Evolutionary conservation across 345 rosid genomes (phyloP), one percentile per base, ranked within the genome.

Genomic region (Camelina hispida): DNA sequence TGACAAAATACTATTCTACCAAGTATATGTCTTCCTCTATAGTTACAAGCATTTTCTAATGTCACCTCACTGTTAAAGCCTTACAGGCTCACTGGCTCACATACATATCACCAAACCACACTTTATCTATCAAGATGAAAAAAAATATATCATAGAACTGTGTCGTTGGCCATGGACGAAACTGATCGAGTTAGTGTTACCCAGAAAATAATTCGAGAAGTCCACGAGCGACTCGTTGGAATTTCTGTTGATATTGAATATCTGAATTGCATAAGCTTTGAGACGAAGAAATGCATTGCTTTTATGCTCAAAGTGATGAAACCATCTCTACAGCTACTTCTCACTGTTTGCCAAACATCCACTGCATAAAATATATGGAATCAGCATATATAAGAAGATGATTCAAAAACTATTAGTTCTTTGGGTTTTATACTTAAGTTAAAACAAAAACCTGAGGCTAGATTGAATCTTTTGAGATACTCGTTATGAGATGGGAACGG

Each of bases 161-260:
- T 59, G 68, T 75, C 47, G 4, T 67, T 59, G 47, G 68, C 46
- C 79, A 75, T 75, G 20, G 73, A 75, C 18, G 79, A 75, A 18
- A 67, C 73, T 30, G 68, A 59, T 50, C 73, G 79, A 50, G 73
- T 75, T 32, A 75, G 51, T 68, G 74, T 61, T 61, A 75, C 74
- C 79, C 79, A 75, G 12, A 75, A 75, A 10, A 75, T 2, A 42
- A 68, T 52, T 8, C 62, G 28, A 51, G 50, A 75, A 43, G 37
- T 43, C 74, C 74, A 68, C 3, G 62, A 60, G 48, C 66, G 67
- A 38, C 7, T 18, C 9, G 7, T 10, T 68, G 74, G 69, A 18
- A 55, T 61, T 43, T 23, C 12, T 11, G 14, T 9, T 40, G 79
- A 68, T 43, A 68, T 11, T 42, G 74, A 60, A 60, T 75, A 61